Base-by-base conservation (phyloP, 2,329 filamentous ascomycete species). In the Chrysoporthe austroafricana region DNA sequence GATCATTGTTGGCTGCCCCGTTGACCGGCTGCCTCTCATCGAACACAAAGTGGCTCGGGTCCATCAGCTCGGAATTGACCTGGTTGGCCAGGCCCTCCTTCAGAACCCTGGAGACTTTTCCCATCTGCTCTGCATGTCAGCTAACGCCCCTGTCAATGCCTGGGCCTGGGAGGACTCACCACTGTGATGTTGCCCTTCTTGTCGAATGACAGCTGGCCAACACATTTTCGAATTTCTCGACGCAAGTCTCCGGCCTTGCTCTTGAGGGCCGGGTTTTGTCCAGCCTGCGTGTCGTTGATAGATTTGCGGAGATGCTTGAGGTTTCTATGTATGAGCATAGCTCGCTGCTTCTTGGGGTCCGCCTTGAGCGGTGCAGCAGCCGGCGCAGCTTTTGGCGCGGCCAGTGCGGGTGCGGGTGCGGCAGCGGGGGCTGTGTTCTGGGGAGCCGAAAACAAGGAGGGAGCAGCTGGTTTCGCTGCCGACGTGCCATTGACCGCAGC, bases 211-310 rank as follows among this genome's bases (percentile, higher is more conserved):
- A 94, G 79, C 75, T 96, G 92, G 7, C 93, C 92, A 65, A 95
- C 85, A 21, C 85, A 88, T 73, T 90, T 91, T 50, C 86, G 86
- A 64, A 96, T 88, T 54, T 89, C 86, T 68, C 92, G 84, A 52
- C 92, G 85, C 83, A 92, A 88, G 65, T 93, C 87, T 44, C 91
- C 90, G 75, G 93, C 85, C 46, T 86, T 84, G 63, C 84, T 82
- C 77, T 92, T 93, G 39, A 94, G 79, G 74, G 78, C 71, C 76
- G 73, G 76, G 71, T 90, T 86, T 32, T 81, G 79, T 73, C 88
- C 87, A 4, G 83, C 83, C 72, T 89, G 83, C 32, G 48, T 56
- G 4, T 84, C 79, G 2, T 76, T 74, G 63, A 91, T 72, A n/a
- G 72, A 78, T 4, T 73, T 75, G 26, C 81, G 79, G 9, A 89